Base-by-base conservation (phyloP, 495 filamentous ascomycete species). In the Corynascus novoguineensis region DNA sequence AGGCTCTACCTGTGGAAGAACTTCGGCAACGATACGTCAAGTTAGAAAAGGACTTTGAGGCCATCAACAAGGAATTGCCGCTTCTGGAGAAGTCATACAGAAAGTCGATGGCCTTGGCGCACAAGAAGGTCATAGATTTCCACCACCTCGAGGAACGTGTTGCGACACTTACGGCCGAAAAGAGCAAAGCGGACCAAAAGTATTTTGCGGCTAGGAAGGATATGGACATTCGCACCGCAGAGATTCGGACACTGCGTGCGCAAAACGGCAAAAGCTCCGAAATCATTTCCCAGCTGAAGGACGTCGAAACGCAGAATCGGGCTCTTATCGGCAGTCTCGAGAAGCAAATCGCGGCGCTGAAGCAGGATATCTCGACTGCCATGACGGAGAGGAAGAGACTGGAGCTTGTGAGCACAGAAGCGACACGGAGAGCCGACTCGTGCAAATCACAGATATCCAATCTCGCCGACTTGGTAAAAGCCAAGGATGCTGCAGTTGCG, bases 141-240 rank as follows among this genome's bases (percentile, higher is more conserved):
- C 68, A 76, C 7, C 81, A 80, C 3, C 71, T 87, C 62, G 93
- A 97, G 72, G 92, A 97, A 45, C 86, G 85, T 59, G 75, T 95
- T 37, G 78, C 81, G 25, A 74, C 87, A 5, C 74, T 93, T 10
- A 81, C 77, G 3, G 91, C 90, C 0, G 93, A 98, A 70, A 98
- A 97, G 71, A 82, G 84, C 32, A 97, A 96, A 66, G 95, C 95
- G 0, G 92, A 97, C 64, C 92, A 97, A 68, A 97, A 97, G 71
- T 98, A 95, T 68, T 97, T 97, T 65, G 85, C 86, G 5, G 89
- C 90, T 14, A 92, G 96, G 77, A 97, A 96, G 68, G 84, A 88
- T 60, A 95, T 90, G 67, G 93, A 97, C 63, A 83, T 85, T 19
- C 79, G 89, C 51, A 84, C 86, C 17, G 73, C 78, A 37, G 91